phyloP scores from a whole-genome alignment of 768 basidiomycete species.

The Termitomyces sp. region DNA sequence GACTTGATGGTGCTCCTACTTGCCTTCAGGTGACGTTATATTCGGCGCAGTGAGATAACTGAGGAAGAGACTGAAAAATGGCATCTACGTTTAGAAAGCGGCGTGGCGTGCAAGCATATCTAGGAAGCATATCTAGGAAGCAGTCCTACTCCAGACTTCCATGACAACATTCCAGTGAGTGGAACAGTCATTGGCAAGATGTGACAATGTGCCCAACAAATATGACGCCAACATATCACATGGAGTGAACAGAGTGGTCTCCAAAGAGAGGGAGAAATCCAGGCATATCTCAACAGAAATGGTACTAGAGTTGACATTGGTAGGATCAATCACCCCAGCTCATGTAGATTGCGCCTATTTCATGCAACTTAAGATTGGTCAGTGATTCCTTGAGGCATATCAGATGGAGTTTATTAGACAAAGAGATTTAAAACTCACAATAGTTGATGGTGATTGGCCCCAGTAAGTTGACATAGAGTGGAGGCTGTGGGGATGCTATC shows the following conservation, averaged over 20 bases:
- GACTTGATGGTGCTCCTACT: neutral
- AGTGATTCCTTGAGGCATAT: slow-evolving; percentile 1
- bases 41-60: neutral
- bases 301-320: neutral
- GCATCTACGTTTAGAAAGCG: neutral
- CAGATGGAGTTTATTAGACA: neutral
- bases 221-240: neutral
- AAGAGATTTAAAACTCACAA: neutral
- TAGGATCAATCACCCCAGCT: slow-evolving; percentile 25
- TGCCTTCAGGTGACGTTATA: neutral
- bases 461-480: neutral
- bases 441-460: neutral
- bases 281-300: neutral
- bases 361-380: slow-evolving; percentile 18
- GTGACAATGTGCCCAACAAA: neutral
- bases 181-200: neutral
- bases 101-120: neutral
- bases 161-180: neutral
- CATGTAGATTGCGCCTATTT: slow-evolving; percentile 22
- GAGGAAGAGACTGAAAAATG: neutral
- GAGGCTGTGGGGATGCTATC: slow-evolving; percentile 5
- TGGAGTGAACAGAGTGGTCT: neutral
- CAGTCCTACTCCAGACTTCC: neutral
- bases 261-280: neutral
- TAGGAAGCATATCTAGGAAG: neutral